Percentiles rank a stretch among this genome's conserved stretches.
Evolutionary conservation across 805 yeast genomes (phyloP).

Genomic region (Teunomyces stri): DNA sequence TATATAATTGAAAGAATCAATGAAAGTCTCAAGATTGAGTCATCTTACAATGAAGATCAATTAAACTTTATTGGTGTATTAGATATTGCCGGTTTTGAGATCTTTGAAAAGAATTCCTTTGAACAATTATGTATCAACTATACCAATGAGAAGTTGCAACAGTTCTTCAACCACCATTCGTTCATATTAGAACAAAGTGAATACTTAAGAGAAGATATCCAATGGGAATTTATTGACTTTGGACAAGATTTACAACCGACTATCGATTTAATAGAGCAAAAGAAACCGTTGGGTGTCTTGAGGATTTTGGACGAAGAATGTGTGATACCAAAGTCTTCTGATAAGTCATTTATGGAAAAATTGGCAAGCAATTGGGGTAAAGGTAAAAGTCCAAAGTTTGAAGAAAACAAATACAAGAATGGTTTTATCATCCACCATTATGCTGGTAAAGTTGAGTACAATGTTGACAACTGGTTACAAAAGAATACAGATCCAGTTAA

Average conservation of each 20-base stretch:
- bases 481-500: conserved; percentile 93
- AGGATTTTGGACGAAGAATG: conserved; percentile 93
- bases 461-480: conserved; percentile 88
- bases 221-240: conserved; percentile 81
- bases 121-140: conserved; percentile 61
- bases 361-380: conserved; percentile 62
- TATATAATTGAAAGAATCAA: conserved; percentile 76
- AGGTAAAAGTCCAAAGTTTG: conserved; percentile 49
- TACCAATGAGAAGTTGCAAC: conserved; percentile 60
- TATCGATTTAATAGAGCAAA: conserved; percentile 82
- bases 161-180: conserved; percentile 61
- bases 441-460: conserved; percentile 95
- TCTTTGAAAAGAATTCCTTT: conserved; percentile 54
- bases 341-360: conserved; percentile 77
- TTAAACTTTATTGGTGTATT: conserved; percentile 52
- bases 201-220: conserved; percentile 55
- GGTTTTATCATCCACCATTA: conserved; percentile 88
- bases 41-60: conserved; percentile 25
- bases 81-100: conserved; percentile 64
- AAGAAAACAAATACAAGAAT: conserved; percentile 66
- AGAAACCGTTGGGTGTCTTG: conserved; percentile 73
- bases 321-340: conserved; percentile 87
- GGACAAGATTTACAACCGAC: conserved; percentile 95
- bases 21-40: conserved; percentile 44
- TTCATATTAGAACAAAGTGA: conserved; percentile 61